Base-by-base conservation (phyloP, 2,329 filamentous ascomycete genomes). In the Metarhizium sp. region DNA sequence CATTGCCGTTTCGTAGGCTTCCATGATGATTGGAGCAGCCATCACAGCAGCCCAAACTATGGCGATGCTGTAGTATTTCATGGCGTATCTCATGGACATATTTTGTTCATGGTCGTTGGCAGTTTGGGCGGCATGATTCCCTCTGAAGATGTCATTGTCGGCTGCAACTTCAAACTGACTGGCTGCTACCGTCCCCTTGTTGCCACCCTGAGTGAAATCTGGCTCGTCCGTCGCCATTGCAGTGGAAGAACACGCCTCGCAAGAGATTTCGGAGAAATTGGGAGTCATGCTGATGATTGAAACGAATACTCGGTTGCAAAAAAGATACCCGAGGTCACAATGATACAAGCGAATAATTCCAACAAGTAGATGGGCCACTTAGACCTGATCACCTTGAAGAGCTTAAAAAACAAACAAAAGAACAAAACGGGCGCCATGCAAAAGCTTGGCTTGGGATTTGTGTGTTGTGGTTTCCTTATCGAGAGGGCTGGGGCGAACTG, bases 21-120 rank as follows among this genome's bases (percentile, higher is more conserved):
- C 74, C 40, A 73, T 73, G 16, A 66, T 64, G 2, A 77, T 60
- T 6, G 67, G 58, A n/a, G 60, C 57, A 4, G 60, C 60, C 60
- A 61, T 59, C 7, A 59, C n/a, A 6, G 53, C 52, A n/a, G 58
- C 60, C 60, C 56, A 59, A n/a, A 55, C 32, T 38, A 62, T 47
- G 25, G 58, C 58, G 2, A 53, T 34, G 30, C 49, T 48, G 54
- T 59, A 61, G 54, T 61, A 43, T 25, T 45, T 50, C 36, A 59
- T n/a, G 20, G 59, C 45, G 36, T 60, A 60, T 6, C 45, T 50
- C 48, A 58, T 53, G 2, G 59, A 49, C 59, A 61, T 60, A 48
- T 42, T 52, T 40, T 58, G 53, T 49, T 61, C 60, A 30, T 58
- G 57, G 6, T 54, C 30, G 30, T 53, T 55, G 25, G 59, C 59